phyloP scores from a whole-genome alignment of 371 early-diverging fungal genomes.

The Nematocida sp. region DNA sequence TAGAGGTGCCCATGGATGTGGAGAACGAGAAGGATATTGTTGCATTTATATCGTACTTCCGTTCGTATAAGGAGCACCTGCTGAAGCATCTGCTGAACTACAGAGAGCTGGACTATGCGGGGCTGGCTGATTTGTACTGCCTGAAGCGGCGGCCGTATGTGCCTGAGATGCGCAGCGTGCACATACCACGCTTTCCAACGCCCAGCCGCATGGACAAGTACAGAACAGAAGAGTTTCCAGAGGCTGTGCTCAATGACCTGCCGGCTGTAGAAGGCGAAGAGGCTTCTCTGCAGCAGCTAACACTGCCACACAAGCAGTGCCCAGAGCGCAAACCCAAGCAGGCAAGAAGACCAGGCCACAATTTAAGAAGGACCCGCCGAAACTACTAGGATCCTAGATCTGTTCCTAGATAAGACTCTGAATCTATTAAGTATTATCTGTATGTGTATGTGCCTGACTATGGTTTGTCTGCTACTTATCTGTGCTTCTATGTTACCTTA shows the following conservation, averaged over 20 bases:
- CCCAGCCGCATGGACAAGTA: background rate
- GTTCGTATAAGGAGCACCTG: conserved; percentile 63
- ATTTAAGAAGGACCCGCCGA: background rate
- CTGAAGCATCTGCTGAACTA: conserved; percentile 60
- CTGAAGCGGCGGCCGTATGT: conserved; percentile 58
- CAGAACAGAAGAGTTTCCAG: background rate
- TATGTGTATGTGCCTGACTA: too few relatives aligned
- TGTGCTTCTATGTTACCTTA: too few relatives aligned
- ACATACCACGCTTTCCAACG: conserved; percentile 45
- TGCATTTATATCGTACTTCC: conserved; percentile 64
- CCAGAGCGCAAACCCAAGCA: background rate
- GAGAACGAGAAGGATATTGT: conserved; percentile 42
- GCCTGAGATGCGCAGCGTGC: conserved; percentile 53
- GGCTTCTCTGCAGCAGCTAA: too few relatives aligned
- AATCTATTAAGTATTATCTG: too few relatives aligned
- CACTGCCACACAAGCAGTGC: background rate
- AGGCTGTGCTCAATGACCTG: background rate
- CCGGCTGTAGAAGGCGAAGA: too few relatives aligned
- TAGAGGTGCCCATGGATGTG: background rate
- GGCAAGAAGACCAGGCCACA: background rate
- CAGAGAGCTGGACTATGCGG: conserved; percentile 58
- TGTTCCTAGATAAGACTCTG: too few relatives aligned
- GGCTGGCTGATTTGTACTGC: conserved; percentile 49
- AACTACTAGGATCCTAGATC: too few relatives aligned
- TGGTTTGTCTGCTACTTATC: too few relatives aligned